Percentiles rank a stretch among this genome's conserved stretches.
phyloP scores from a whole-genome alignment of 306 rosid genomes.

The Cucumis hystrix region DNA sequence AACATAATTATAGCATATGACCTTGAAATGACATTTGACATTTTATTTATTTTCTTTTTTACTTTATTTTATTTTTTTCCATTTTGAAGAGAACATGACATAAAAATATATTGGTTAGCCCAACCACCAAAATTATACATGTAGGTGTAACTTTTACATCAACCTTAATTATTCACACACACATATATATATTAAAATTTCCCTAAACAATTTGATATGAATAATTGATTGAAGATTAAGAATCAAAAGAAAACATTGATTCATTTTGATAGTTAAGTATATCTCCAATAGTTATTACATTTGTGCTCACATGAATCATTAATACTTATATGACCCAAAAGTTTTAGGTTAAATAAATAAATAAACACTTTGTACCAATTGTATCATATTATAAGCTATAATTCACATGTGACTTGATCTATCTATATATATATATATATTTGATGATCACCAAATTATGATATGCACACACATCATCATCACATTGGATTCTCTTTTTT shows the following conservation, averaged over 20 bases:
- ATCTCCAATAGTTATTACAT: no score
- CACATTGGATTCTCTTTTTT: slow-evolving; percentile 1
- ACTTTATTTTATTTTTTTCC: no score
- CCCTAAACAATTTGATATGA: no score
- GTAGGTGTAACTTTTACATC: neutral
- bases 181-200: no score
- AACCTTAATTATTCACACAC: no score
- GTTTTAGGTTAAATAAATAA: neutral
- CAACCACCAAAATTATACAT: neutral
- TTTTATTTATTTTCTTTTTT: no score
- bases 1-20: neutral
- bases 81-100: neutral
- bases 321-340: neutral
- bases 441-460: slow-evolving; percentile 1
- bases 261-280: no score
- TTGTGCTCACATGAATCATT: neutral
- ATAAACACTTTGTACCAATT: neutral
- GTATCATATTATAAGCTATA: neutral
- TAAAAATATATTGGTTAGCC: no score
- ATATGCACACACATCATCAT: neutral
- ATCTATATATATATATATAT: no score
- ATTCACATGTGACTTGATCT: neutral
- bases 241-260: no score
- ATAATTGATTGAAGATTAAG: no score
- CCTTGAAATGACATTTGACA: neutral